phyloP scores from a whole-genome alignment of 73 alveolate genomes.

The Uronychia setigera region DNA sequence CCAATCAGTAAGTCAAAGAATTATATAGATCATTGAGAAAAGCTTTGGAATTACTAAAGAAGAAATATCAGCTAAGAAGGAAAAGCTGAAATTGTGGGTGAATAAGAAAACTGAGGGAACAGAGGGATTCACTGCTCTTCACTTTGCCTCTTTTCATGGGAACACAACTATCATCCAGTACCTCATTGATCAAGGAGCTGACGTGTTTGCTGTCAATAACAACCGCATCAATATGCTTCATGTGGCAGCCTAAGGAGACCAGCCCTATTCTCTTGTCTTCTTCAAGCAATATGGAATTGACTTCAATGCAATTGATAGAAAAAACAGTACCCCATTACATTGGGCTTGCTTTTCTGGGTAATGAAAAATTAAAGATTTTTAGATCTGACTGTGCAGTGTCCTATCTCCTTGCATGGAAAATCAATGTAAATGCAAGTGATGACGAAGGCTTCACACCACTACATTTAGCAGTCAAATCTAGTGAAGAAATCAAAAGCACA shows the following conservation, averaged over 20 bases:
- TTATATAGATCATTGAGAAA: not conserved
- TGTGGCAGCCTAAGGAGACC: conserved; percentile 84
- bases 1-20: not conserved
- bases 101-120: conserved; percentile 26
- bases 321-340: conserved; percentile 72
- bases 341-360: conserved; percentile 72
- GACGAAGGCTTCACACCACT: conserved; percentile 87
- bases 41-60: not conserved
- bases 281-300: conserved; percentile 49
- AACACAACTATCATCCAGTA: conserved; percentile 47
- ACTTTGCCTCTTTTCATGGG: conserved; percentile 76
- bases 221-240: conserved; percentile 65
- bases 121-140: conserved; percentile 78
- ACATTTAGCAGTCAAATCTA: conserved; percentile 83
- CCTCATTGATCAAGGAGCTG: conserved; percentile 64
- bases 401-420: conserved; percentile 80
- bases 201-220: conserved; percentile 38
- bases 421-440: conserved; percentile 72
- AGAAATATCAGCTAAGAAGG: not conserved
- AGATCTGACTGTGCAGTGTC: conserved; percentile 81
- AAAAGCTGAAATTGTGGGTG: conserved; percentile 46
- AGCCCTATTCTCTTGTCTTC: conserved; percentile 61
- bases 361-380: conserved; percentile 3
- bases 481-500: conserved; percentile 36
- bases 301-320: conserved; percentile 43